These are phyloP conservation scores for Aspergillus texensis DNA, from an alignment of 2,329 filamentous ascomycete species.

Conservation along the genomic window DNA sequence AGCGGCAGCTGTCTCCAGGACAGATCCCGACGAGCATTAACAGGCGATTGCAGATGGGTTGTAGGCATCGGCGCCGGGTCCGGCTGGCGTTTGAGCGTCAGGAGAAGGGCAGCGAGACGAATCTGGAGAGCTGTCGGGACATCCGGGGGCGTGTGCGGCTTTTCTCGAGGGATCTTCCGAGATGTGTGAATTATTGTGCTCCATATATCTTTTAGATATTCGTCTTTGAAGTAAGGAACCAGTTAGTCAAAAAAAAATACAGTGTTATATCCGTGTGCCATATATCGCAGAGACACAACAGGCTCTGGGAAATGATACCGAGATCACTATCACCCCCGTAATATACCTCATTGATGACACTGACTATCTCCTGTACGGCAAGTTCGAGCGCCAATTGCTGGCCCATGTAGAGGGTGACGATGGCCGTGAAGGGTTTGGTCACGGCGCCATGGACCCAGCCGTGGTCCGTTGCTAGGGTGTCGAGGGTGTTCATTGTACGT, in stretches of 20 bases:
- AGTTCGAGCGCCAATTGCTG: slow-evolving; percentile 8
- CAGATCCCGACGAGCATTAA: neutral
- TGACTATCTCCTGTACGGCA: slow-evolving; percentile 13
- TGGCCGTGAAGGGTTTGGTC: slow-evolving; percentile 15
- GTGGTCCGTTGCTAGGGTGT: slow-evolving; percentile 11
- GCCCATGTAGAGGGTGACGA: slow-evolving; percentile 12
- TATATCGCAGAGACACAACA: neutral
- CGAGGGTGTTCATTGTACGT: slow-evolving; percentile 9
- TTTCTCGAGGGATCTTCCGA: slow-evolving; percentile 8
- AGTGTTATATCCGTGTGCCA: too few relatives aligned
- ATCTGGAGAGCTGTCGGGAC: slow-evolving; percentile 2
- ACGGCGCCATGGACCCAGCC: slow-evolving; percentile 17
- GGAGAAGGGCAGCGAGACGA: slow-evolving; percentile 13
- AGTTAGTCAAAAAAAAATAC: too few relatives aligned
- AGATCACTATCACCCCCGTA: slow-evolving; percentile 7
- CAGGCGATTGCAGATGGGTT: neutral
- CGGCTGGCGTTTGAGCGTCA: slow-evolving; percentile 3
- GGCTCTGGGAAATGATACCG: neutral
- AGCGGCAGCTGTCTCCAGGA: slow-evolving; percentile 7
- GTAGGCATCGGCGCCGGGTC: slow-evolving; percentile 5
- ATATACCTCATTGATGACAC: slow-evolving; percentile 12
- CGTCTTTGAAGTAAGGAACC: neutral
- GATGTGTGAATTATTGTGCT: slow-evolving; percentile 11
- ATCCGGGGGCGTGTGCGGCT: neutral
- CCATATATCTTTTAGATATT: slow-evolving; percentile 16